phyloP scores from a whole-genome alignment of 2,329 filamentous ascomycete genomes.

The Phyllosticta citriasiana region DNA sequence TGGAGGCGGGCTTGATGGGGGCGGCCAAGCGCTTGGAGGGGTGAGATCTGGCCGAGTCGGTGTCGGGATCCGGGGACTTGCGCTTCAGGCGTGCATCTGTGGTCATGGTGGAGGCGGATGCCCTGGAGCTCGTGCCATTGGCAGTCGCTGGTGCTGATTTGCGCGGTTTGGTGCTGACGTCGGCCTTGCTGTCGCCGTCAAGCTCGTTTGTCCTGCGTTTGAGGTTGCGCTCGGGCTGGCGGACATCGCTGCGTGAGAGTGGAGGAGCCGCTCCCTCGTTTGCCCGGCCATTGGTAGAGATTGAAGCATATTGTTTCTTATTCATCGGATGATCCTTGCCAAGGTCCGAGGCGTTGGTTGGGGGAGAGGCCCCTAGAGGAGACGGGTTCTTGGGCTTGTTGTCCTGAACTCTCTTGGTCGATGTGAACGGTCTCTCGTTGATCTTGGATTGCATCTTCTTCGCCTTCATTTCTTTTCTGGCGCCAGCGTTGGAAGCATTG shows the following conservation, averaged over 20 bases:
- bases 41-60: constrained; percentile 7
- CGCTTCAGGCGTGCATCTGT: constrained; percentile 30
- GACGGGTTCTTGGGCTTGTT: constrained; percentile 53
- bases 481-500: constrained; percentile 21
- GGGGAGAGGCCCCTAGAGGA: constrained; percentile 52
- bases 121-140: constrained; percentile 19
- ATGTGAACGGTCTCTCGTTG: constrained; percentile 3
- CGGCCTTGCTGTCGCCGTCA: constrained; percentile 28
- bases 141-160: constrained; percentile 22
- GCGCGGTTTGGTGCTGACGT: constrained; percentile 23
- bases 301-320: constrained; percentile 25
- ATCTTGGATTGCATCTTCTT: constrained; percentile 6
- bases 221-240: constrained; percentile 24
- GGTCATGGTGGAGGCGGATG: constrained; percentile 13
- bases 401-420: constrained; percentile 16
- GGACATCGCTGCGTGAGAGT: constrained; percentile 17
- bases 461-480: constrained; percentile 42
- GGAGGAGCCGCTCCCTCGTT: not conserved
- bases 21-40: constrained; percentile 13
- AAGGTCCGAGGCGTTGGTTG: constrained; percentile 50
- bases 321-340: constrained; percentile 35
- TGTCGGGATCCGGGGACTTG: constrained; percentile 31
- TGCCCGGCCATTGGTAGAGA: constrained; percentile 17
- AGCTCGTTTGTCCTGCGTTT: constrained; percentile 34
- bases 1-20: constrained; percentile 6